phyloP scores from a whole-genome alignment of 2,329 filamentous ascomycete genomes.

The Pseudogymnoascus sp. region DNA sequence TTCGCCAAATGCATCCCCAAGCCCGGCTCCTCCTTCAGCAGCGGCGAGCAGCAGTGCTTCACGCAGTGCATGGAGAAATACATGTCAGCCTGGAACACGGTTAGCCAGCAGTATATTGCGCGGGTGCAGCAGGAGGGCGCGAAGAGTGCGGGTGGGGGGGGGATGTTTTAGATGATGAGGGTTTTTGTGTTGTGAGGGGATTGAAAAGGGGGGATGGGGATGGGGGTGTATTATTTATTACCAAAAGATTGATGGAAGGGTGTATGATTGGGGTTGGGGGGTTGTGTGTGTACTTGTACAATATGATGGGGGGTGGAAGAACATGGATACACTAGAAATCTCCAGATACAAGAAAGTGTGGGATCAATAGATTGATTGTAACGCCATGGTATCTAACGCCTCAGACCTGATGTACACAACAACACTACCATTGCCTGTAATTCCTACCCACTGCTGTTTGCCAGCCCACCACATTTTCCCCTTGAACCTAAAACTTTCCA shows the following conservation, averaged over 20 bases:
- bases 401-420: neutral
- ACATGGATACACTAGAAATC: neutral
- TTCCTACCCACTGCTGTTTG: neutral
- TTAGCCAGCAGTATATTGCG: constrained; percentile 58
- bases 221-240: neutral
- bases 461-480: neutral
- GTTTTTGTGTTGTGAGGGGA: neutral
- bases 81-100: constrained; percentile 69
- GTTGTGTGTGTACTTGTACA: neutral
- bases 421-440: neutral
- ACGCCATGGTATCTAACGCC: constrained; percentile 3
- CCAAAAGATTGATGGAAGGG: neutral
- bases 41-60: constrained; percentile 61
- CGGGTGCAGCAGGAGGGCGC: constrained; percentile 25
- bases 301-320: neutral
- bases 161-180: neutral
- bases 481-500: neutral
- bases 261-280: neutral
- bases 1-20: constrained; percentile 69
- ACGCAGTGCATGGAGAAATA: constrained; percentile 79
- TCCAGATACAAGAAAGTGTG: neutral
- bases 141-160: constrained; percentile 18
- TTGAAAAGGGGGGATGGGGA: neutral
- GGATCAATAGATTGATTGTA: constrained; percentile 5
- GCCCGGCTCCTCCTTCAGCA: constrained; percentile 57